Percentiles rank a stretch among this genome's conserved stretches.
Evolutionary conservation across 2,329 filamentous ascomycete species (phyloP).

Genomic region (Pezicula carpinea): DNA sequence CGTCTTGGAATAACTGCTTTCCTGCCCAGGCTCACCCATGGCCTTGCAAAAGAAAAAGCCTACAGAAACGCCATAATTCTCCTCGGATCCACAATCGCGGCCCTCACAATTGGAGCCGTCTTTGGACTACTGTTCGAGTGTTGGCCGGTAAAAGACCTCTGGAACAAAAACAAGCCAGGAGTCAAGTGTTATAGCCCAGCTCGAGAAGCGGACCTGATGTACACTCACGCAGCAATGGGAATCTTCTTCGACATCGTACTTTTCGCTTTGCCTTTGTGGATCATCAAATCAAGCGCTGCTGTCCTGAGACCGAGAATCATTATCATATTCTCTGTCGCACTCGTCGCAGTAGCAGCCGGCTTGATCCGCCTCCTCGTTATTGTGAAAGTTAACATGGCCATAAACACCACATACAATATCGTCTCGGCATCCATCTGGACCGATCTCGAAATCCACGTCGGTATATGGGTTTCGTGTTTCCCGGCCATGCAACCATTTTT

Average conservation of each 20-base stretch:
- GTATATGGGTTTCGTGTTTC: slow-evolving; percentile 39
- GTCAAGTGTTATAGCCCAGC: slow-evolving; percentile 16
- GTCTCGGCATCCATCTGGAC: slow-evolving; percentile 34
- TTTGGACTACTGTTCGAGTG: not conserved
- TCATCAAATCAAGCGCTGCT: slow-evolving; percentile 31
- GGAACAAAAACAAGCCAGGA: slow-evolving; percentile 14
- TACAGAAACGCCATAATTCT: slow-evolving; percentile 18
- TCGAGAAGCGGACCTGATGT: slow-evolving; percentile 19
- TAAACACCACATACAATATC: slow-evolving; percentile 34
- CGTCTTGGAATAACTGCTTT: slow-evolving; percentile 31
- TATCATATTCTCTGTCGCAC: slow-evolving; percentile 26
- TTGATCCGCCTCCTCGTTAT: slow-evolving; percentile 30
- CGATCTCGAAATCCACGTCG: slow-evolving; percentile 36
- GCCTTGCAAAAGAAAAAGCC: slow-evolving; percentile 21
- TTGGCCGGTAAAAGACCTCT: slow-evolving; percentile 5
- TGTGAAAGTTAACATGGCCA: slow-evolving; percentile 24
- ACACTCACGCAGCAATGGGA: slow-evolving; percentile 27
- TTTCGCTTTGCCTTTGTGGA: slow-evolving; percentile 33
- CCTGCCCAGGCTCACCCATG: slow-evolving; percentile 25
- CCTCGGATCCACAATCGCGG: too few species aligned
- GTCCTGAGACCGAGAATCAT: slow-evolving; percentile 19
- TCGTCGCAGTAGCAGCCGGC: not conserved
- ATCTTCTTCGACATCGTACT: slow-evolving; percentile 32
- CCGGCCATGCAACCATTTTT: slow-evolving; percentile 35
- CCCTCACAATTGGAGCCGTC: not conserved